Base-by-base conservation (phyloP, 108 stramenopile species). In the Schizochytrium sp. region DNA sequence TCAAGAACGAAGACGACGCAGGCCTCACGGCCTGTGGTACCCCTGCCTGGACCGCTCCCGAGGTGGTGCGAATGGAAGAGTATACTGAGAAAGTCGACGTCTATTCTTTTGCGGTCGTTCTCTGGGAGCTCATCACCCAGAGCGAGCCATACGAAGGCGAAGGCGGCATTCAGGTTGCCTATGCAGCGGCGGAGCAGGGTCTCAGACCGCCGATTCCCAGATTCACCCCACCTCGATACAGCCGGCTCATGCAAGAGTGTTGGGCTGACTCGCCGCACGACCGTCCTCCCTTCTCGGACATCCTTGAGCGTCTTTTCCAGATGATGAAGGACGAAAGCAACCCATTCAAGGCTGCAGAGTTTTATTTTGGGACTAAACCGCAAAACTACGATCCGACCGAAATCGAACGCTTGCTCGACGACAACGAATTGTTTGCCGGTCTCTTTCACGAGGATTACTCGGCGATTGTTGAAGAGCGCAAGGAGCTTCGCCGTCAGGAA, bases 31-130 rank as follows among this genome's bases (percentile, higher is more conserved):
- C 88, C n/a, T 88, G 88, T 72, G 90, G 90, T 6, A 90, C 88
- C 16, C 90, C 88, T 19, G 88, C 71, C 43, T 90, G 88, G 88
- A 90, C 88, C 5, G 90, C 90, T 5, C 90, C 90, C 4, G 90
- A 90, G 58, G 71, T 90, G 0, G 88, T 90, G 0, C 53, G 88
- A 1, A 55, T 72, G 87, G 90, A 90, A 44, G 57, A 44, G 47
- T 90, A 88, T 72, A 90, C 90, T 21, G 90, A 88, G 10, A 90
- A 88, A 57, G 88, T 72, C 41, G 90, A 90, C 59, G 90, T 90
- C 3, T 90, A 90, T 60, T 57, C 51, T 58, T 90, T 88, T 51
- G 91, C 88, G 1, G 89, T 87, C 29, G 87, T 91, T 19, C 89
- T 91, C 47, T 87, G 89, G 89, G 63, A 87, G 60, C 89, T 83